These are phyloP conservation scores for Melanopsichium pennsylvanicum DNA, from an alignment of 1,284 basidiomycete species.

Conservation along the genomic window DNA sequence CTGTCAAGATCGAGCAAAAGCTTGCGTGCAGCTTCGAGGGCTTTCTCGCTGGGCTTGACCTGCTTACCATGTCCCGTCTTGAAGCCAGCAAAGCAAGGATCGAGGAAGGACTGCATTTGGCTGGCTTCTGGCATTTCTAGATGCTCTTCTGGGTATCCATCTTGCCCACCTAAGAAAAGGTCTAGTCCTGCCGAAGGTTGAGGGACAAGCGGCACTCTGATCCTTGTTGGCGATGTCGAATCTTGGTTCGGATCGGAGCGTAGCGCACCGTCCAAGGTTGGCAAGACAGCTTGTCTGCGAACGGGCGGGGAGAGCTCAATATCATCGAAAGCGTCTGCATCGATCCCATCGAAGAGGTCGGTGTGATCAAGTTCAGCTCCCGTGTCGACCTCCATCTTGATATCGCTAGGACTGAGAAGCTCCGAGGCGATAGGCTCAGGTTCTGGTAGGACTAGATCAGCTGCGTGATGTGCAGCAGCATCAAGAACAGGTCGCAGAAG, in stretches of 20 bases:
- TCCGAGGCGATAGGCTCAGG: not conserved
- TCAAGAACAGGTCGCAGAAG: no score
- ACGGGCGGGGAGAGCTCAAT: slow-evolving; percentile 37
- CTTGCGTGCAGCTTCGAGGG: slow-evolving; percentile 21
- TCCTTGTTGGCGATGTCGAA: slow-evolving; percentile 6
- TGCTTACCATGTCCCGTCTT: slow-evolving; percentile 20
- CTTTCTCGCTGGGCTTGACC: slow-evolving; percentile 32
- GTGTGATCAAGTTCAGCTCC: slow-evolving; percentile 24
- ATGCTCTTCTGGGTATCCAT: not conserved
- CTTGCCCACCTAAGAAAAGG: not conserved
- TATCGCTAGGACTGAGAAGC: not conserved
- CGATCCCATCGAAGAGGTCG: slow-evolving; percentile 38
- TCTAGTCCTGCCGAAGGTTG: not conserved
- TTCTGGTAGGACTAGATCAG: no score
- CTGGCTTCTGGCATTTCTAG: slow-evolving; percentile 8
- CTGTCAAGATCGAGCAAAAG: slow-evolving; percentile 29
- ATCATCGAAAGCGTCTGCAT: slow-evolving; percentile 35
- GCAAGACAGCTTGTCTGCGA: slow-evolving; percentile 8
- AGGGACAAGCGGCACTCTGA: not conserved
- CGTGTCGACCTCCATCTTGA: not conserved
- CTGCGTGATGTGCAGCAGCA: no score
- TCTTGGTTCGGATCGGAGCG: not conserved
- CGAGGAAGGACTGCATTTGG: slow-evolving; percentile 32
- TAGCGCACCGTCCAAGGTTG: slow-evolving; percentile 1
- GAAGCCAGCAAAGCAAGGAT: slow-evolving; percentile 35